These are phyloP conservation scores for Exophiala xenobiotica DNA, from an alignment of 2,329 filamentous ascomycete species.

Conservation along the genomic window DNA sequence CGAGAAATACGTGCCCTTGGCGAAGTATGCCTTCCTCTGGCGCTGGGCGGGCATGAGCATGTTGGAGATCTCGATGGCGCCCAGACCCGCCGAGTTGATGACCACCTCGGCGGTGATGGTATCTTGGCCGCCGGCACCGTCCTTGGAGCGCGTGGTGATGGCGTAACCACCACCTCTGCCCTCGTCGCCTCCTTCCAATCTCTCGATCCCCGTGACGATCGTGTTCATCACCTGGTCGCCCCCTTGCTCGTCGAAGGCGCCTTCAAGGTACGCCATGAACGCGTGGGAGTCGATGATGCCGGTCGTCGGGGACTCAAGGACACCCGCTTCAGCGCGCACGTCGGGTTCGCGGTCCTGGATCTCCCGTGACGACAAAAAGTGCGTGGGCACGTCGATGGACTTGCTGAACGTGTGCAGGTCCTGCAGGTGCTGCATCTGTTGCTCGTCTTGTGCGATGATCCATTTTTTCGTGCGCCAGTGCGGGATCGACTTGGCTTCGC, in stretches of 20 bases:
- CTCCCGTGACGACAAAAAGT: constrained; percentile 66
- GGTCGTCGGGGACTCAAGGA: constrained; percentile 80
- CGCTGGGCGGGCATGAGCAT: constrained; percentile 65
- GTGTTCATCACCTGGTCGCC: constrained; percentile 72
- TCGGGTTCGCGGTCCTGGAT: constrained; percentile 67
- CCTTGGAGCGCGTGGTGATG: constrained; percentile 53
- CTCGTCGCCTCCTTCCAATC: no score
- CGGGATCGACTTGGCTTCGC: constrained; percentile 64
- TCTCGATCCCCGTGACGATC: constrained; percentile 61
- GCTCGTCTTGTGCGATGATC: constrained; percentile 82
- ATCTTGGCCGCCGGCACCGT: constrained; percentile 36
- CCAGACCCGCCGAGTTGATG: constrained; percentile 82
- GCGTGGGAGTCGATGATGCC: constrained; percentile 88
- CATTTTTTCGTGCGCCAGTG: constrained; percentile 82
- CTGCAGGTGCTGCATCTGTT: constrained; percentile 61
- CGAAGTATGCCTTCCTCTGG: constrained; percentile 68
- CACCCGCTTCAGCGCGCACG: constrained; percentile 68
- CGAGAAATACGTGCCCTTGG: constrained; percentile 94
- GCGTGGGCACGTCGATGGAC: constrained; percentile 63
- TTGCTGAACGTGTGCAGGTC: constrained; percentile 56
- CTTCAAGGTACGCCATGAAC: constrained; percentile 77
- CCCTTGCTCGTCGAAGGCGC: constrained; percentile 71
- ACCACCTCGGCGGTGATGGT: constrained; percentile 72
- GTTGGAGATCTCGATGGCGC: constrained; percentile 75
- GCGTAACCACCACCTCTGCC: constrained; percentile 53